Conservation (phyloP, 345 rosid genomes). For the Punica granatum region DNA sequence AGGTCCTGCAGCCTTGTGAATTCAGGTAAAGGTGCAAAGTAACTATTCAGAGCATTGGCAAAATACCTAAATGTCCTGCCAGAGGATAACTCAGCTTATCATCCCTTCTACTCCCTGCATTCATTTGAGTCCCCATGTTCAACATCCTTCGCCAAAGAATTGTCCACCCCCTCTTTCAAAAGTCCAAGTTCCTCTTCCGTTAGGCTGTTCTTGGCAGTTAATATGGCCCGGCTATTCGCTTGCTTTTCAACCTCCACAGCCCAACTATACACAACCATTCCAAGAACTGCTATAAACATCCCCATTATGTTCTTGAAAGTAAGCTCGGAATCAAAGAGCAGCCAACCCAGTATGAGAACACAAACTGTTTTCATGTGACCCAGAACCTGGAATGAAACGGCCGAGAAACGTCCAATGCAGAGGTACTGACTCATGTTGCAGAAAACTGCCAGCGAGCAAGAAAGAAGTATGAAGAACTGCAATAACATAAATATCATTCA, state of each 20-base stretch:
- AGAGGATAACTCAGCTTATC: background rate
- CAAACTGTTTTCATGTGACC: conserved; percentile 99
- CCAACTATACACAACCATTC: conserved; percentile 95
- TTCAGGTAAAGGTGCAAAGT: background rate
- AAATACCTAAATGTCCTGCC: background rate
- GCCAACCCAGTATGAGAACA: conserved; percentile 84
- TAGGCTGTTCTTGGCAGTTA: conserved; percentile 44
- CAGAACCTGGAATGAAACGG: conserved; percentile 81
- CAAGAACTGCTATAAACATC: conserved; percentile 67
- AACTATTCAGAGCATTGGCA: background rate
- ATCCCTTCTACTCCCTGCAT: conserved; percentile 6
- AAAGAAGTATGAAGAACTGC: conserved; percentile 81
- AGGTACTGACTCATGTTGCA: conserved; percentile 97
- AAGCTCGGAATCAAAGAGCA: conserved; percentile 78
- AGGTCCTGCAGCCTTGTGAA: background rate
- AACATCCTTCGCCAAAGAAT: conserved; percentile 39
- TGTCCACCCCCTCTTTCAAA: conserved; percentile 65
- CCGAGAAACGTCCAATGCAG: conserved; percentile 97
- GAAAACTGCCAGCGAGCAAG: conserved; percentile 88
- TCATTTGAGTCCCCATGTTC: conserved; percentile 51
- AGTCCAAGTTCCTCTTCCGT: conserved; percentile 80
- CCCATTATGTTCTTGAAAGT: conserved; percentile 85
- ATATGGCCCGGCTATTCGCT: conserved; percentile 7
- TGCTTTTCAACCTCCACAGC: conserved; percentile 82
- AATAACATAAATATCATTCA: conserved; percentile 9